These are phyloP conservation scores for Leptodermis oblonga DNA, from an alignment of 257 asterid species.

Conservation along the genomic window DNA sequence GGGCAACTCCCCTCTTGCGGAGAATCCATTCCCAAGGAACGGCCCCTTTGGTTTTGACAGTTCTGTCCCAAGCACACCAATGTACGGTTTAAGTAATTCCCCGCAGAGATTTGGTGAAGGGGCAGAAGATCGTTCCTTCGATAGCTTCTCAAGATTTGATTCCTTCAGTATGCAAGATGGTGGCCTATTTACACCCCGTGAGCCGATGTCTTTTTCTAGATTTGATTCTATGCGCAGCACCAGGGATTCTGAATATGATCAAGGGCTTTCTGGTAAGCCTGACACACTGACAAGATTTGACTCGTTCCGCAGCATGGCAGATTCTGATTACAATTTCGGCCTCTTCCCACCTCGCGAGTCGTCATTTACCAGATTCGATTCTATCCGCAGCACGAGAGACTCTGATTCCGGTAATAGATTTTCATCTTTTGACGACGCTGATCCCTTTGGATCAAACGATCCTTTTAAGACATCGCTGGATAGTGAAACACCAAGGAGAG, in stretches of 20 bases:
- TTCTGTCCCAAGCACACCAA: constrained; percentile 87
- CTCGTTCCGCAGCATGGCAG: constrained; percentile 82
- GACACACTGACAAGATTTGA: constrained; percentile 66
- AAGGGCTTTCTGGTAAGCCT: constrained; percentile 45
- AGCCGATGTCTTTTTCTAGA: constrained; percentile 44
- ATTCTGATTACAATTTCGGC: constrained; percentile 64
- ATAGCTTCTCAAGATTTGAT: constrained; percentile 72
- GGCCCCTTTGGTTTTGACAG: constrained; percentile 59
- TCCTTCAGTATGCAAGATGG: constrained; percentile 50
- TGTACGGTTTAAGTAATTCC: constrained; percentile 61
- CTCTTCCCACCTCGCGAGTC: constrained; percentile 39
- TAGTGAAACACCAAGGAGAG: constrained; percentile 61
- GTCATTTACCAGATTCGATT: constrained; percentile 28
- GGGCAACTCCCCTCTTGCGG: constrained; percentile 31
- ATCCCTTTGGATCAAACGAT: constrained; percentile 65
- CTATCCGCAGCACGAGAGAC: constrained; percentile 42
- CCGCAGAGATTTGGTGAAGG: constrained; percentile 48
- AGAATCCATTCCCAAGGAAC: constrained; percentile 44
- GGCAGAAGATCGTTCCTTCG: constrained; percentile 37
- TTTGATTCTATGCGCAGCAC: constrained; percentile 65
- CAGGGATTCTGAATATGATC: constrained; percentile 68
- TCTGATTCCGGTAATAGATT: constrained; percentile 60
- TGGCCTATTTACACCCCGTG: constrained; percentile 43
- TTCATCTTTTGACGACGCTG: constrained; percentile 72
- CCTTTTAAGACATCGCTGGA: constrained; percentile 65